Evolutionary conservation across 1,284 basidiomycete species (phyloP), one percentile per base, ranked within the genome.

Genomic region (Melampsora americana): DNA sequence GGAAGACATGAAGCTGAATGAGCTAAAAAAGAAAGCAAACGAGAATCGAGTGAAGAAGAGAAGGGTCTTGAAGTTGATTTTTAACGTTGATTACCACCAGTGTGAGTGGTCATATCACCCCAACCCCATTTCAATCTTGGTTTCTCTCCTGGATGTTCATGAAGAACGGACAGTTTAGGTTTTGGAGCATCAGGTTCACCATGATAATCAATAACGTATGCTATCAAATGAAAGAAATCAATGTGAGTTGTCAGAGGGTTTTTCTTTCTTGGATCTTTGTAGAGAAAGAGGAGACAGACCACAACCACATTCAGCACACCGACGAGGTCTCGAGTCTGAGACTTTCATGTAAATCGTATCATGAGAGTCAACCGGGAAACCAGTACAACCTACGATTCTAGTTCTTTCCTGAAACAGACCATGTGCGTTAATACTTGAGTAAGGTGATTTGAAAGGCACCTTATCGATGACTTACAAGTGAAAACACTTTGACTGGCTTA

Each of bases 241-340:
- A 28, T 35, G 44, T 32, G 46, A 61, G 48, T 32, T 23, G 39
- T 50, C 30, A 32, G 46, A n/a, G 32, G 26, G 50, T 18, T 28
- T 14, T 12, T 26, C 23, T 50, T 18, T 26, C 16, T n/a, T 12
- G 5, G 14, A 35, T 12, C 39, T n/a, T 35, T 68, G 30, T 39
- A 66, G 46, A 35, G 20, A 3, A 14, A 50, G 26, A 56, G 48
- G 53, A 59, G 32, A 84, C 88, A 73, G 80, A 92, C 91, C 90
- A 75, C 90, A 92, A 79, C 94, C 93, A 81, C 93, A 96, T 84
- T 96, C 93, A 26, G 88, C 85, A 89, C 93, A 96, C 83, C 94
- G 90, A 80, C 86, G 85, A 78, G 84, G 82, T 81, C 88, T 84
- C 74, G 84, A 86, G 82, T 89, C 88, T 80, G 89, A 86, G 80